phyloP scores from a whole-genome alignment of 208 protist species.

The Trypanosoma lewisi region DNA sequence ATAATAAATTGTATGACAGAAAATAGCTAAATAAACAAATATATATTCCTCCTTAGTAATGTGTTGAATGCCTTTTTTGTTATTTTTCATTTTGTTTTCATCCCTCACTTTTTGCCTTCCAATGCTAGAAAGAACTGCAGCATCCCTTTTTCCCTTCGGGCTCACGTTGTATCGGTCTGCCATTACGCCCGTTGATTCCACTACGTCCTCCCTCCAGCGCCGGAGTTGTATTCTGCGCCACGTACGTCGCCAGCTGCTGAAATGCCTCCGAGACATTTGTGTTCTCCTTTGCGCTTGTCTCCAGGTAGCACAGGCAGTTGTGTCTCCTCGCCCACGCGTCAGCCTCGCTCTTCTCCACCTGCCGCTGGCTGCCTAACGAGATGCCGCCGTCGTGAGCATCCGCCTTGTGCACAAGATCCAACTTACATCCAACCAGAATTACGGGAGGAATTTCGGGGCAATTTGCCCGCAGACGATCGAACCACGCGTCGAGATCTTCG shows the following conservation, averaged over 20 bases:
- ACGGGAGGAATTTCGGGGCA: conserved; percentile 64
- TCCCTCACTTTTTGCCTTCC: not conserved
- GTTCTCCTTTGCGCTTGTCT: conserved; percentile 88
- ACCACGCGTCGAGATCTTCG: conserved; percentile 86
- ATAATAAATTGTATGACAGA: too few relatives aligned
- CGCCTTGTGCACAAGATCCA: conserved; percentile 69
- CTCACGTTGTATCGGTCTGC: conserved; percentile 1
- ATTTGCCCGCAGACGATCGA: conserved; percentile 61
- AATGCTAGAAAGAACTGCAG: conserved; percentile 19
- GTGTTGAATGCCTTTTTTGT: not conserved
- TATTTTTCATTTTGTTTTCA: not conserved
- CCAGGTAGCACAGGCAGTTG: conserved; percentile 80
- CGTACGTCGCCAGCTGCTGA: conserved; percentile 79
- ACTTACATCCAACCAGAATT: conserved; percentile 85
- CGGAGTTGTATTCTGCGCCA: conserved; percentile 43
- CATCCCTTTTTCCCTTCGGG: conserved; percentile 17
- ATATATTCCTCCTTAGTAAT: too few relatives aligned
- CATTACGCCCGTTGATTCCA: conserved; percentile 14
- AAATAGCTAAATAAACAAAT: too few relatives aligned
- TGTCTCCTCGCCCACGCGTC: conserved; percentile 79
- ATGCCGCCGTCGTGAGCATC: conserved; percentile 61
- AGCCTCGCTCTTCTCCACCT: conserved; percentile 75
- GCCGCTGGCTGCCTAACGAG: conserved; percentile 67
- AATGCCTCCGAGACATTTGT: conserved; percentile 83
- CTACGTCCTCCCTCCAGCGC: conserved; percentile 26